These are phyloP conservation scores for Bombardia bombarda DNA, from an alignment of 495 filamentous ascomycete genomes.

Conservation along the genomic window DNA sequence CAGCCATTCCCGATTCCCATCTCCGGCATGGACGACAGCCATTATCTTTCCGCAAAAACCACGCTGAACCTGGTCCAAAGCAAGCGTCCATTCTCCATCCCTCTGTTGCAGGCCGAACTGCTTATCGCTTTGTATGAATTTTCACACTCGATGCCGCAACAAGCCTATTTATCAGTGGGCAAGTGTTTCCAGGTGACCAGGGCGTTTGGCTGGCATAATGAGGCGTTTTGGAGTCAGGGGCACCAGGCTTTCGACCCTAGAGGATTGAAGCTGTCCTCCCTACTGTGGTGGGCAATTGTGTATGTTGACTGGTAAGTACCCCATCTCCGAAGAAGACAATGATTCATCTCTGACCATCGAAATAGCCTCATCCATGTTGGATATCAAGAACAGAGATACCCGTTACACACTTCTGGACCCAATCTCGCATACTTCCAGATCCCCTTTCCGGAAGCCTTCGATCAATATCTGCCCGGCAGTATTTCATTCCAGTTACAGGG, in stretches of 20 bases:
- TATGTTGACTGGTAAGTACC: conserved; percentile 21
- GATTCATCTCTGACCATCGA: background rate
- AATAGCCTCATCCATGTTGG: conserved; percentile 17
- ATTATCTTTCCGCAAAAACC: conserved; percentile 20
- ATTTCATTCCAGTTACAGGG: conserved; percentile 4
- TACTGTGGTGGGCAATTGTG: conserved; percentile 26
- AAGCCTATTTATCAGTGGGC: conserved; percentile 36
- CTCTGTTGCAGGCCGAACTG: conserved; percentile 58
- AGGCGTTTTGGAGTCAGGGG: conserved; percentile 13
- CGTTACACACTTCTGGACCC: conserved; percentile 15
- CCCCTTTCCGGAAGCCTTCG: conserved; percentile 17
- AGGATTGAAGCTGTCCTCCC: conserved; percentile 19
- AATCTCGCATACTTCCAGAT: conserved; percentile 5
- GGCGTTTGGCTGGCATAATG: conserved; percentile 20
- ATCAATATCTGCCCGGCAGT: conserved; percentile 11
- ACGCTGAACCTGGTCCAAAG: conserved; percentile 18
- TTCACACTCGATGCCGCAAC: conserved; percentile 67
- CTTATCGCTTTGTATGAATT: conserved; percentile 80
- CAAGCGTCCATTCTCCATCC: conserved; percentile 13
- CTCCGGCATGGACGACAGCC: conserved; percentile 12
- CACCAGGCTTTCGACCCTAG: conserved; percentile 4
- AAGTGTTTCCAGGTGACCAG: conserved; percentile 20
- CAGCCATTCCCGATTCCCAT: conserved; percentile 6
- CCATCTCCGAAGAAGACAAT: background rate
- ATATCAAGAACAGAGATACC: conserved; percentile 20